Evolutionary conservation across 352 stramenopile genomes (phyloP).

Genomic region (Pythium vanterpoolii): DNA sequence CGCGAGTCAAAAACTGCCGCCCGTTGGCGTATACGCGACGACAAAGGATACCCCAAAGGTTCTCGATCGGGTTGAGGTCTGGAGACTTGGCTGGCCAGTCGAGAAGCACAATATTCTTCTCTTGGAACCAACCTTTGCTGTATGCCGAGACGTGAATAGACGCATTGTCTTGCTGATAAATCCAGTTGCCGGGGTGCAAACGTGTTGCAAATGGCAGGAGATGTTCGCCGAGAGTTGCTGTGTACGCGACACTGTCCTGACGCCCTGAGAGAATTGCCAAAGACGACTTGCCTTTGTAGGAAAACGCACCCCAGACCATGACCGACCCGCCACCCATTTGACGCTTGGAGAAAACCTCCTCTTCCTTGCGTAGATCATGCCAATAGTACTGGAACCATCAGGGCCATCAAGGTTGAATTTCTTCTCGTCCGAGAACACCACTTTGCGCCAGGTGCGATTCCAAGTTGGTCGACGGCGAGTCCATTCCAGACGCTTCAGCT

Average conservation of each 20-base stretch:
- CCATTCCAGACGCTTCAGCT: too few relatives aligned
- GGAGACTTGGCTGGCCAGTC: neutral
- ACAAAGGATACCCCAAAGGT: neutral
- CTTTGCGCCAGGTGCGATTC: neutral
- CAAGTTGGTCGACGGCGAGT: too few relatives aligned
- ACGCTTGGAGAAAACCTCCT: neutral
- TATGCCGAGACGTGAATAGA: neutral
- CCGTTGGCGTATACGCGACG: neutral
- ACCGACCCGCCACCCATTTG: neutral
- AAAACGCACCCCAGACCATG: neutral
- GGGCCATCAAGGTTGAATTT: constrained; percentile 4
- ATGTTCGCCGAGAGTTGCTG: neutral
- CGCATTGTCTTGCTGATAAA: neutral
- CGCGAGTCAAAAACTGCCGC: neutral
- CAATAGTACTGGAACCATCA: neutral
- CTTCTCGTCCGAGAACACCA: constrained; percentile 1
- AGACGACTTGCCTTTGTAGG: neutral
- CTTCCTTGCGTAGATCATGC: neutral
- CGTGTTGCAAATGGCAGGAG: neutral
- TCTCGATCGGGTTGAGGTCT: neutral
- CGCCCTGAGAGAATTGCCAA: neutral
- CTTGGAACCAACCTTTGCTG: neutral
- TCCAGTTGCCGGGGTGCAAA: neutral
- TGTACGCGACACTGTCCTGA: neutral
- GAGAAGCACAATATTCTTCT: neutral